Conservation (phyloP, 495 filamentous ascomycete genomes). For the Penicillium tannophilum region DNA sequence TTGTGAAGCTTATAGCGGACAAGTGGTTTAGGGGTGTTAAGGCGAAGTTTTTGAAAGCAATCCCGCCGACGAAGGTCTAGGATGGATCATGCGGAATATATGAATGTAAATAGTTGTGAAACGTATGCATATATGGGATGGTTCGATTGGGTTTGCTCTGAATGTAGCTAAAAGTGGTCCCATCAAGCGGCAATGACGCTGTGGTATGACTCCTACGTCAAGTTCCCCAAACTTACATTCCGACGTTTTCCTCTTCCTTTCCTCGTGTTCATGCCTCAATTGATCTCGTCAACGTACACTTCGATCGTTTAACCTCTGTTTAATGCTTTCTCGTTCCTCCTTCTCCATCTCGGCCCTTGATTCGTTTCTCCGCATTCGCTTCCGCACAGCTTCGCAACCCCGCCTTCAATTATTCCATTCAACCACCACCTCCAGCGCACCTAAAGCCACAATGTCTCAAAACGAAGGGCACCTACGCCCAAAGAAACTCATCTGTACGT, state of each 20-base stretch:
- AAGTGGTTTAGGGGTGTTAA: constrained; percentile 28
- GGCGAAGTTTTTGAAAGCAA: constrained; percentile 27
- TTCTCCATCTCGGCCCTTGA: constrained; percentile 13
- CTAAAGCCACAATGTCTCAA: constrained; percentile 19
- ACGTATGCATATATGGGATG: no score
- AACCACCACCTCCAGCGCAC: constrained; percentile 10
- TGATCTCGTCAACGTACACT: background rate
- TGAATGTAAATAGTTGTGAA: background rate
- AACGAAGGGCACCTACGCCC: constrained; percentile 29
- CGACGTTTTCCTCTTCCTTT: background rate
- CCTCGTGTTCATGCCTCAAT: background rate
- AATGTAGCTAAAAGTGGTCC: no score
- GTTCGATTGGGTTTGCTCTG: no score
- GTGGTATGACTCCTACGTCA: background rate
- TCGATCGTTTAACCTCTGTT: background rate
- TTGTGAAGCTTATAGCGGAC: constrained; percentile 34
- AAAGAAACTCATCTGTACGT: constrained; percentile 51
- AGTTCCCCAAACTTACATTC: background rate
- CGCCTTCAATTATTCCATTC: constrained; percentile 20
- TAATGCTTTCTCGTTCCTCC: constrained; percentile 5
- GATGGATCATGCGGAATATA: no score
- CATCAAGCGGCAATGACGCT: no score
- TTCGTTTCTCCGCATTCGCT: constrained; percentile 23
- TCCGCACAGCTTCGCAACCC: constrained; percentile 18
- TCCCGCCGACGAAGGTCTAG: background rate